A percentile compares a stretch with the other conserved stretches of the same genome.
These are phyloP conservation scores for Megacollybia marginata DNA, from an alignment of 768 basidiomycete species.

Conservation along the genomic window DNA sequence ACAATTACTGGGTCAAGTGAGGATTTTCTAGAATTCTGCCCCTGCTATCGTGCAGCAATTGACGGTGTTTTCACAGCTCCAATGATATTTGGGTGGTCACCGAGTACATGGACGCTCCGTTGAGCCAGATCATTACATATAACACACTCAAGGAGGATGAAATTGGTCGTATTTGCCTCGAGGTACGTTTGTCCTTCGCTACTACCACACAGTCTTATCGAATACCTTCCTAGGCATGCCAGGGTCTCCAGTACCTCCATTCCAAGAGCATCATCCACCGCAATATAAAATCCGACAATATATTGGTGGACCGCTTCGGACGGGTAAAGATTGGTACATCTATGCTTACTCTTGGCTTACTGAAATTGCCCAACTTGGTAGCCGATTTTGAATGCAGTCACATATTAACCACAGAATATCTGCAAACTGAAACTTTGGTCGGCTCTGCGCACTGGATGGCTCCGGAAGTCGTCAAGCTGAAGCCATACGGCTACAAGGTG, in stretches of 20 bases:
- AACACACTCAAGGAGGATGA: conserved; percentile 94
- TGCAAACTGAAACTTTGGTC: conserved; percentile 97
- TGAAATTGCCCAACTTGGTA: conserved; percentile 18
- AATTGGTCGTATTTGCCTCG: conserved; percentile 84
- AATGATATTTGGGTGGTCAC: conserved; percentile 96
- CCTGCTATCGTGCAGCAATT: too few species aligned
- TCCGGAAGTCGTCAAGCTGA: conserved; percentile 96
- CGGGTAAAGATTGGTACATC: conserved; percentile 94
- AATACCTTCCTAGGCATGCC: conserved; percentile 65
- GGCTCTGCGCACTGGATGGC: conserved; percentile 99
- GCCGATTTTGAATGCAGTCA: conserved; percentile 97
- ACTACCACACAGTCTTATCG: not conserved
- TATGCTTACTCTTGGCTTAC: not conserved
- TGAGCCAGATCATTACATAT: conserved; percentile 97
- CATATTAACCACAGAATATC: conserved; percentile 92
- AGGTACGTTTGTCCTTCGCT: conserved; percentile 45
- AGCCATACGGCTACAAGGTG: conserved; percentile 94
- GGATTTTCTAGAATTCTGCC: too few species aligned
- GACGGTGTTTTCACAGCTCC: not conserved
- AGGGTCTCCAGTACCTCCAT: conserved; percentile 88
- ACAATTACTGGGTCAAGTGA: conserved; percentile 81
- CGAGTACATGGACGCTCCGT: conserved; percentile 98
- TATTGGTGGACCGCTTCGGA: conserved; percentile 86
- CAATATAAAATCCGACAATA: conserved; percentile 96
- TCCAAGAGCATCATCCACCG: conserved; percentile 93